Evolutionary conservation across 352 stramenopile species (phyloP), one percentile per base, ranked within the genome.

Genomic region (Thalassiosira mediterranea): DNA sequence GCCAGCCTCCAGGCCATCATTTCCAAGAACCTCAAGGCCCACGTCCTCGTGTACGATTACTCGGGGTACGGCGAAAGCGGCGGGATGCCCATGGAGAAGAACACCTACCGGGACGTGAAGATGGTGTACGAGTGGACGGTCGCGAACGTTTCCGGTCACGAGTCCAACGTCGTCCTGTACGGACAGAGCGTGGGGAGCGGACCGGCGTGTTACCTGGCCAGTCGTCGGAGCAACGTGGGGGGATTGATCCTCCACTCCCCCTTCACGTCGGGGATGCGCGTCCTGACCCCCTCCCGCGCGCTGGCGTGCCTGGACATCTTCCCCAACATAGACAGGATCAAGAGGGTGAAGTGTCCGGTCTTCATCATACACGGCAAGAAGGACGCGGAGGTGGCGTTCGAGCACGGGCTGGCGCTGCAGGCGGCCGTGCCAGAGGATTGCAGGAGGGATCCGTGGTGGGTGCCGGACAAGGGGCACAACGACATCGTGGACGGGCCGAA

Each of bases 1-100:
- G 81, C 87, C 48, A 74, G 79, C 10, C 54, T 92, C 7, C 88
- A 91, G 58, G 61, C 69, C 8, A 72, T 91, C 34, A 68, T 94
- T 37, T 74, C 82, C 11, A 80, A 90, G 47, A 81, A 73, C 54
- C 54, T 90, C 23, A 82, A 84, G n/a, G 83, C 79, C 61, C 89
- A 91, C 67, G 88, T 94, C 1, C 48, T 94, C 0, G 79, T 81
- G 0, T 94, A 94, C 75, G 89, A 94, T 77, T 94, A 94, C 62
- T 87, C 68, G 44, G 89, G 89, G 2, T 94, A 94, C 56, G 89
- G 89, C 34, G 82, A 84, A 54, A 84, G 64, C 56, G 82, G 84
- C 21, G 86, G 84, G 26, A 58, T 88, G 8, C 74, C 88, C 10
- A 76, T 86, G 63, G 88, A 94, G 67, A 67, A 69, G 46, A 86